Conservation (phyloP, 441 rosid species). For the Adansonia grandidieri region DNA sequence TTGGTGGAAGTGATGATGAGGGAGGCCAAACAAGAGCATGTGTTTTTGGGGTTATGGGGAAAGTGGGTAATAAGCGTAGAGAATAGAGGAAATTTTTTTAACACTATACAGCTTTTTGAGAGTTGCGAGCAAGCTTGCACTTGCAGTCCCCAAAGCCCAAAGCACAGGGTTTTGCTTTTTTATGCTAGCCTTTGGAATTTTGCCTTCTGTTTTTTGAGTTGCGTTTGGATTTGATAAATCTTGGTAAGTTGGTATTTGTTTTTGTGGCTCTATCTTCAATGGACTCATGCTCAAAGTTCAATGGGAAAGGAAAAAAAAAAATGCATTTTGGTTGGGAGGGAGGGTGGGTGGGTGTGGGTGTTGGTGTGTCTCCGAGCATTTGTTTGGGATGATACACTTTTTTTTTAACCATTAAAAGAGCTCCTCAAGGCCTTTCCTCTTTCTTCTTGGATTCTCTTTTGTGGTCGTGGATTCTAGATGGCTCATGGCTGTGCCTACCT, state of each 20-base stretch:
- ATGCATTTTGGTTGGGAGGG: slow-evolving; percentile 37
- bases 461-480: slow-evolving; percentile 14
- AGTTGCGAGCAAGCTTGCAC: slow-evolving; percentile 58
- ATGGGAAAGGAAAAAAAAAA: background rate
- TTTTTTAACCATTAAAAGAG: slow-evolving; percentile 17
- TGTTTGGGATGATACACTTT: slow-evolving; percentile 23
- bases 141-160: slow-evolving; percentile 64
- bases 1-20: slow-evolving; percentile 31
- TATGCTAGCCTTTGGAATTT: slow-evolving; percentile 22
- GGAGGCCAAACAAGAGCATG: slow-evolving; percentile 26
- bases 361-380: slow-evolving; percentile 34
- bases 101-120: slow-evolving; percentile 41
- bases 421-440: background rate
- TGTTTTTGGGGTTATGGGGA: slow-evolving; percentile 43
- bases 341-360: slow-evolving; percentile 11
- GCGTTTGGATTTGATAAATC: slow-evolving; percentile 28
- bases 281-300: slow-evolving; percentile 24
- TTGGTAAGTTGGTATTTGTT: background rate
- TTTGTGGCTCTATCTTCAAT: slow-evolving; percentile 36
- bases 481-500: background rate
- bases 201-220: slow-evolving; percentile 19
- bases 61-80: slow-evolving; percentile 40
- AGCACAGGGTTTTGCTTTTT: slow-evolving; percentile 28
- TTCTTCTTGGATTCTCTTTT: slow-evolving; percentile 39
- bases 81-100: slow-evolving; percentile 21